Evolutionary conservation across 1,284 basidiomycete genomes (phyloP), one percentile per base, ranked within the genome.

Genomic region (Moesziomyces sp.): DNA sequence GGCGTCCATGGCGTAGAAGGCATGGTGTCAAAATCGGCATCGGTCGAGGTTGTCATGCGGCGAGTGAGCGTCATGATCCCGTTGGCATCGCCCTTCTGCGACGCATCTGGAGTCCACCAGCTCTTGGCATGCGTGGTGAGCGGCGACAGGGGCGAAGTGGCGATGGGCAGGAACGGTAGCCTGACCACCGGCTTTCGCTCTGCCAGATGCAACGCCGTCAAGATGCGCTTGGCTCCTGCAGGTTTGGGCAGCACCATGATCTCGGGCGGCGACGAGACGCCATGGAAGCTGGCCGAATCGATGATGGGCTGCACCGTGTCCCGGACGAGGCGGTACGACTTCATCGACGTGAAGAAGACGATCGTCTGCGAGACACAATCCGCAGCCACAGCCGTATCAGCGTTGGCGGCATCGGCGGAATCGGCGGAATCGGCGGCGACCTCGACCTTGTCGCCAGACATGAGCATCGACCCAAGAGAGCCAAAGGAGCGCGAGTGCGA

Each of bases 161-260:
- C 95, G 63, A 95, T 97, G 13, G 96, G 94, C 0, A 83, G 56
- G 48, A 97, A 97, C 80, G 91, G 91, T 0, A 94, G 92, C 80
- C 97, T 94, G 24, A 97, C 89, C 13, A 90, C 93, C 92, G 78
- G 74, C 35, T 79, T 79, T 49, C 72, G 56, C 26, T 74, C 53
- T 3, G 76, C 73, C 8, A 72, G 46, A 24, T 78, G 64, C 38
- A 79, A 52, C 2, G 76, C 73, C 23, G 78, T 78, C 21, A 79
- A 48, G 19, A 77, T 65, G 14, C 78, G 51, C 35, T 75, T 60
- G 18, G 57, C 30, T 14, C 78, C 74, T 2, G 71, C 66, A 16
- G 78, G 78, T 58, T 79, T 77, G 26, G 74, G 73, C 21, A 79
- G 44, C 11, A 79, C 78, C 57, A 78, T 65, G 50, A 79, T 71